A percentile compares a stretch with the other conserved stretches of the same genome.
Conservation (phyloP, 2,329 filamentous ascomycete genomes). For the Gnomoniopsis smithogilvyi region DNA sequence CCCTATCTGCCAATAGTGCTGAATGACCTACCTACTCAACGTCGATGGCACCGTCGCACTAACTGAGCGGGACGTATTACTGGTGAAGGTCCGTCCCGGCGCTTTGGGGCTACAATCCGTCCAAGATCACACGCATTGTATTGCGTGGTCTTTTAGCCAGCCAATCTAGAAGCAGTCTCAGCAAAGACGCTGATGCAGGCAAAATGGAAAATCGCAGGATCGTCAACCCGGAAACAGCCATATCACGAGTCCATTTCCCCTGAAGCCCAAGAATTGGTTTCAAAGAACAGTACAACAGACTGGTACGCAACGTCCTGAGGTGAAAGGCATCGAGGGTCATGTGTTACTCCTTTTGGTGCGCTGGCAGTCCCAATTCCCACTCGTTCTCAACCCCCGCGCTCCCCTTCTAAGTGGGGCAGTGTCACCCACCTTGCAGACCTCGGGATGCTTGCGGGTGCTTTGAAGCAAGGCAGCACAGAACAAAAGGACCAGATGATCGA, state of each 20-base stretch:
- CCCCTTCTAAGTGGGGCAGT: not conserved
- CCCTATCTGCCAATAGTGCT: constrained; percentile 9
- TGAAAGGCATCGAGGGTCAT: constrained; percentile 1
- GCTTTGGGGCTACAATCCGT: not conserved
- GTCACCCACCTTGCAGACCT: not conserved
- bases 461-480: not conserved
- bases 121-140: not conserved
- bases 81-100: not conserved
- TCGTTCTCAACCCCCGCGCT: not conserved
- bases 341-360: constrained; percentile 8
- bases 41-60: not conserved
- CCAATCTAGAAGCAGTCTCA: not conserved
- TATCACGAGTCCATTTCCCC: too few relatives aligned
- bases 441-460: constrained; percentile 1
- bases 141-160: not conserved
- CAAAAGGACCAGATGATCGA: constrained; percentile 16
- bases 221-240: too few relatives aligned
- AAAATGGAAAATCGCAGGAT: too few relatives aligned
- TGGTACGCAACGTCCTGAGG: not conserved
- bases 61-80: not conserved
- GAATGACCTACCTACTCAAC: not conserved
- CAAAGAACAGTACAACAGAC: not conserved
- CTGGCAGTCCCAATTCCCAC: constrained; percentile 6
- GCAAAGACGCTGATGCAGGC: too few relatives aligned
- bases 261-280: too few relatives aligned